Percentiles rank a stretch among this genome's conserved stretches.
phyloP scores from a whole-genome alignment of 352 stramenopile genomes.

The Elongisporangium senticosum region DNA sequence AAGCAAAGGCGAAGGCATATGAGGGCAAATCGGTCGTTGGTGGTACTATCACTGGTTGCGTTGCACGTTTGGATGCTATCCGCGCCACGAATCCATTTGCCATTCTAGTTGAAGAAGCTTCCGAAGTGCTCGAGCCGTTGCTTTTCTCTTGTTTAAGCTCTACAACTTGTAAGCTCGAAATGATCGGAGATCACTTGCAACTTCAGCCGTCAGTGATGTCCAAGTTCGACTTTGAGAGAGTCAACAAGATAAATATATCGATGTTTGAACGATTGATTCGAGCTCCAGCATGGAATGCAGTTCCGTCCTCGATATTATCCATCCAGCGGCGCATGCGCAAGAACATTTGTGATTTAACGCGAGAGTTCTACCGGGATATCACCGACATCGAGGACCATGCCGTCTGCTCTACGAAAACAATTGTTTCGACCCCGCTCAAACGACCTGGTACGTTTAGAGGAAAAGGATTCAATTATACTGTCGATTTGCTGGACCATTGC shows the following conservation, averaged over 20 bases:
- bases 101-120: conserved; percentile 84
- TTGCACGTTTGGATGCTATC: conserved; percentile 77
- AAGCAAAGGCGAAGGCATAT: conserved; percentile 66
- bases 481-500: conserved; percentile 12
- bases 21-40: conserved; percentile 84
- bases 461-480: conserved; percentile 1
- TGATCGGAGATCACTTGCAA: conserved; percentile 88
- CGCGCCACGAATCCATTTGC: conserved; percentile 80
- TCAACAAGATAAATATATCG: conserved; percentile 87
- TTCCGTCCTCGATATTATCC: conserved; percentile 76
- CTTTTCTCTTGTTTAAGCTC: conserved; percentile 80
- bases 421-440: conserved; percentile 6
- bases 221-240: conserved; percentile 75
- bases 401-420: conserved; percentile 49
- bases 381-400: conserved; percentile 78
- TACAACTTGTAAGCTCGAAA: conserved; percentile 82
- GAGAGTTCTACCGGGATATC: conserved; percentile 76
- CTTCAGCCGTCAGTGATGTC: conserved; percentile 80
- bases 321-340: conserved; percentile 86
- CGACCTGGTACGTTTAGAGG: neutral
- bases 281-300: conserved; percentile 45
- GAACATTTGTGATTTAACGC: conserved; percentile 84
- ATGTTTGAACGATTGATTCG: conserved; percentile 88
- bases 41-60: conserved; percentile 84
- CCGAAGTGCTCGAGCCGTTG: conserved; percentile 84